phyloP scores from a whole-genome alignment of 73 alveolate species.

The Paramecium biaurelia region DNA sequence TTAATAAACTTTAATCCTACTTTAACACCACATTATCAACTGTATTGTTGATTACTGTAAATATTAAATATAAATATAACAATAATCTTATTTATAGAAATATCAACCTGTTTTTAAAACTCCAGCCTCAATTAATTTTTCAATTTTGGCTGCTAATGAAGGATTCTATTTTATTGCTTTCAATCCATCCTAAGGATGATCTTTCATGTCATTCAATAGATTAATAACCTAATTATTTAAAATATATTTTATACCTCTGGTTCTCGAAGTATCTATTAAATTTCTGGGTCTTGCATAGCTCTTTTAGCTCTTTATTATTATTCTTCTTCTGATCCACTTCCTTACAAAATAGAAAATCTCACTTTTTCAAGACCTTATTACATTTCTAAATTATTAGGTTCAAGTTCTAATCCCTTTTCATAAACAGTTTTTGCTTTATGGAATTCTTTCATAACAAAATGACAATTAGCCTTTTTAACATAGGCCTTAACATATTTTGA shows the following conservation, averaged over 20 bases:
- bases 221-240: constrained; percentile 69
- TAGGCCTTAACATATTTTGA: constrained; percentile 87
- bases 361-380: constrained; percentile 76
- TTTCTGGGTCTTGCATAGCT: constrained; percentile 99
- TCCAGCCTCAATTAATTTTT: constrained; percentile 98
- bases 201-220: constrained; percentile 66
- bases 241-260: constrained; percentile 79
- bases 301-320: constrained; percentile 89
- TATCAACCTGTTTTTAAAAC: constrained; percentile 86
- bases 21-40: neutral
- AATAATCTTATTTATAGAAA: neutral
- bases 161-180: constrained; percentile 87
- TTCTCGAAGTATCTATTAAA: constrained; percentile 87
- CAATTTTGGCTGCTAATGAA: constrained; percentile 85
- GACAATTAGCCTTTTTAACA: constrained; percentile 87
- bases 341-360: constrained; percentile 73
- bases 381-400: constrained; percentile 83
- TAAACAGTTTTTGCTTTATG: constrained; percentile 88
- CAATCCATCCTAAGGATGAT: constrained; percentile 84
- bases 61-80: neutral
- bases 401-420: constrained; percentile 85
- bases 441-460: constrained; percentile 86
- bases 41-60: neutral
- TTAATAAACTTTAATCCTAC: neutral
- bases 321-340: constrained; percentile 83